Base-by-base conservation (phyloP, 2,329 filamentous ascomycete species). In the Monosporascus sp. region DNA sequence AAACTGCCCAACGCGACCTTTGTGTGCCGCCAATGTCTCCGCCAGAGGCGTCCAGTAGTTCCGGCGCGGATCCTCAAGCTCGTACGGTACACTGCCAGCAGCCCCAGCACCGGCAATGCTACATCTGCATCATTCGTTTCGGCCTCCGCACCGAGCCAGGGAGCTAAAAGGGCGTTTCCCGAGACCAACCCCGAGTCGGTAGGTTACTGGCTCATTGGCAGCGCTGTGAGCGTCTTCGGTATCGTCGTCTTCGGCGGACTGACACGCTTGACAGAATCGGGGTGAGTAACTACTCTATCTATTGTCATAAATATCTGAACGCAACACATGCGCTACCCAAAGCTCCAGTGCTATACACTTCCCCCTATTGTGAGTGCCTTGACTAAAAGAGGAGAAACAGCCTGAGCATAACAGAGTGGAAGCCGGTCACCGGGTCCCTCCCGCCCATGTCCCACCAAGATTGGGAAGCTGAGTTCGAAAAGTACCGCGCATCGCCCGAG, bases 401-500 rank as follows among this genome's bases (percentile, higher is more conserved):
- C 46, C 80, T 99, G 60, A 97, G 92, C 70, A 99, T 99, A 65
- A 99, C 94, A 58, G 94, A 99, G 88, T 99, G 94, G 94, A 87
- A 86, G 62, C 94, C 94, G 49, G 92, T 99, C 44, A 97, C 94
- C 9, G 94, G 94, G 61, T 92, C 91, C 17, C 76, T 95, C 38
- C 92, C 91, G 37, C 94, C 94, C 38, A 81, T 89, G 71, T 88
- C 84, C 64, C 73, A 80, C 24, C 85, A 80, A 55, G 89, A 93
- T 67, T 99, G 94, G 94, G 87, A 96, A 63, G 85, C 86, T 59
- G 94, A 97, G 67, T 99, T 97, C 74, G 78, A 85, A 52, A 94
- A 95, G 72, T 99, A 99, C 78, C 87, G 88, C 60, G 84, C 88
- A 44, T 96, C 91, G 20, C 94, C 94, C 57, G 94, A 99, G 72